Conservation (phyloP, 306 rosid species). For the Bauhinia variegata region DNA sequence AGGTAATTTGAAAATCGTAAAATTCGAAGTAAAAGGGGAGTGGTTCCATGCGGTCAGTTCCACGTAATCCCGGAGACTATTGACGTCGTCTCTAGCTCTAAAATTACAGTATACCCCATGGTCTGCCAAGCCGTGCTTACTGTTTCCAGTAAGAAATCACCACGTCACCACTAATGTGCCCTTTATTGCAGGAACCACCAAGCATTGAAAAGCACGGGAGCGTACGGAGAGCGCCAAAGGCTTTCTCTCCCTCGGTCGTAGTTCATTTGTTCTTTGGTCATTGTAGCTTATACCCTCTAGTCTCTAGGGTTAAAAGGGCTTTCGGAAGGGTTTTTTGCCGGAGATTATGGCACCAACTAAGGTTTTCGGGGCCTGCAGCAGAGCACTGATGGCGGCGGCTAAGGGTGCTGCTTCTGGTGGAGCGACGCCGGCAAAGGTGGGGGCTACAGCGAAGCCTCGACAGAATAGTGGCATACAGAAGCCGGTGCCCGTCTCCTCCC, state of each 20-base stretch:
- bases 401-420: conserved; percentile 27
- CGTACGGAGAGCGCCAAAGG: neutral
- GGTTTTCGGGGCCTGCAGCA: conserved; percentile 48
- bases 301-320: too few species aligned
- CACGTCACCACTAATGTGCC: conserved; percentile 23
- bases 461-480: conserved; percentile 40
- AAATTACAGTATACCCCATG: neutral
- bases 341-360: conserved; percentile 43
- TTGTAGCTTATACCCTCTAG: too few species aligned
- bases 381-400: conserved; percentile 44
- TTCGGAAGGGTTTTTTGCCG: conserved; percentile 16
- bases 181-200: neutral
- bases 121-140: too few species aligned
- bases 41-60: neutral
- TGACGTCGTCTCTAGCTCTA: neutral
- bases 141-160: neutral
- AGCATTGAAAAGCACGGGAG: conserved; percentile 9
- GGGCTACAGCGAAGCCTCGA: neutral
- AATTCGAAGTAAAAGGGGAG: neutral
- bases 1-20: neutral
- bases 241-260: too few species aligned
- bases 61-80: neutral
- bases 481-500: conserved; percentile 51
- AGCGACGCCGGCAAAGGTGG: conserved; percentile 14
- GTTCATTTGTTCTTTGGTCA: too few species aligned